A percentile compares a stretch with the other conserved stretches of the same genome.
Evolutionary conservation across 352 stramenopile species (phyloP).

Genomic region (Globisporangium lucens): DNA sequence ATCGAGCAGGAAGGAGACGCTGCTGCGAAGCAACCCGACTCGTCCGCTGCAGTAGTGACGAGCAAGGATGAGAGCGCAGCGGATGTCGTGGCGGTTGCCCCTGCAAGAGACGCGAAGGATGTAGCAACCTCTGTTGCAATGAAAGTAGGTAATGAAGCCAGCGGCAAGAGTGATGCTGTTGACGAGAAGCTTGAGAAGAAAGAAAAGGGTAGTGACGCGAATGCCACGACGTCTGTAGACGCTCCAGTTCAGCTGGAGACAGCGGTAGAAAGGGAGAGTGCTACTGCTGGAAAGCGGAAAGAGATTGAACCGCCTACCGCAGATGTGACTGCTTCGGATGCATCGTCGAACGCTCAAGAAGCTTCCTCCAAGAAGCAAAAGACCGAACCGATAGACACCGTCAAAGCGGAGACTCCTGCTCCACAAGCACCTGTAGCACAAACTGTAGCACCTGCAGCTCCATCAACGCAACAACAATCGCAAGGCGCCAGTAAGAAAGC

Average conservation of each 20-base stretch:
- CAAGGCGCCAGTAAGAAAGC: not conserved
- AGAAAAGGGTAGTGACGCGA: not conserved
- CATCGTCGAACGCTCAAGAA: not conserved
- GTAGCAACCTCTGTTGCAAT: not conserved
- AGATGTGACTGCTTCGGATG: not conserved
- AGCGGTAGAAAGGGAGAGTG: not conserved
- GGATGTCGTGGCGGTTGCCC: no score
- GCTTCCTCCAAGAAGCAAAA: conserved; percentile 11
- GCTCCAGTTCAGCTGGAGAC: not conserved
- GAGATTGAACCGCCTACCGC: not conserved
- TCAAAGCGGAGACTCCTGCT: conserved; percentile 7
- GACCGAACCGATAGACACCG: not conserved
- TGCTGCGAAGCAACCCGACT: no score
- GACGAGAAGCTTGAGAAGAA: not conserved
- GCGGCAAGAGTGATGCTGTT: not conserved
- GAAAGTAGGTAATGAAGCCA: not conserved
- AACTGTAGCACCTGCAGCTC: not conserved
- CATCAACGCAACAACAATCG: not conserved
- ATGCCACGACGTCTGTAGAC: not conserved
- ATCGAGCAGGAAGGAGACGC: not conserved
- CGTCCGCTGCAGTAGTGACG: not conserved
- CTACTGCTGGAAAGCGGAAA: conserved; percentile 12
- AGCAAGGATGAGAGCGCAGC: not conserved
- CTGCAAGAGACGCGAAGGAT: not conserved
- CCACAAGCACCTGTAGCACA: no score